A percentile compares a stretch with the other conserved stretches of the same genome.
Conservation (phyloP, 2,329 filamentous ascomycete species). For the Bipolaris zeicola region DNA sequence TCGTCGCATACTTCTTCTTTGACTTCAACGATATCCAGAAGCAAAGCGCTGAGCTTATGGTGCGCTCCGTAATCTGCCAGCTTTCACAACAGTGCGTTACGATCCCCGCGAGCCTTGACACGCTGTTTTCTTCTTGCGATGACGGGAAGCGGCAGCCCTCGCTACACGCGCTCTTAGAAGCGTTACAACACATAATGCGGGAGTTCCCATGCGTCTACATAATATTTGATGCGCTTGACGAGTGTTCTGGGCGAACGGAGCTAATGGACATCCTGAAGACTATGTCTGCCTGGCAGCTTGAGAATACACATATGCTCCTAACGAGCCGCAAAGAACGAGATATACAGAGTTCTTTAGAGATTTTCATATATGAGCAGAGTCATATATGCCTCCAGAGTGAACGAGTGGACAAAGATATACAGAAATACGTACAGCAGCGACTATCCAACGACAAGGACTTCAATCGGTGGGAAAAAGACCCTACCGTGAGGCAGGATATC, state of each 20-base stretch:
- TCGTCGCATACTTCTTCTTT: constrained; percentile 37
- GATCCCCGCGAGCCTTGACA: constrained; percentile 26
- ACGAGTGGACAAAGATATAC: constrained; percentile 37
- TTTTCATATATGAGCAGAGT: constrained; percentile 14
- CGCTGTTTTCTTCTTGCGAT: constrained; percentile 31
- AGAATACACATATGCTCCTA: constrained; percentile 33
- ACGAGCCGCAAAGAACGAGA: constrained; percentile 38
- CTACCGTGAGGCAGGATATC: constrained; percentile 32
- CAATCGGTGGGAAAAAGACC: constrained; percentile 33
- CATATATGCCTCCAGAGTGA: constrained; percentile 31
- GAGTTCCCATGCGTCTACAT: constrained; percentile 25
- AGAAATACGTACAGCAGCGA: constrained; percentile 36
- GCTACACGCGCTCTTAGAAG: constrained; percentile 24
- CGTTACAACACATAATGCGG: constrained; percentile 32
- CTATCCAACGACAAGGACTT: constrained; percentile 41
- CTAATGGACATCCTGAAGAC: constrained; percentile 29
- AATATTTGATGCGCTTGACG: constrained; percentile 40
- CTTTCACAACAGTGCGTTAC: constrained; percentile 28
- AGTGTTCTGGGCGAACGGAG: constrained; percentile 29
- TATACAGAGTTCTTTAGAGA: constrained; percentile 29
- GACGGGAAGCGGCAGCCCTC: constrained; percentile 34
- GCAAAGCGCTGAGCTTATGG: constrained; percentile 41
- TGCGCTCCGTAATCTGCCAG: constrained; percentile 49
- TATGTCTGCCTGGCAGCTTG: constrained; percentile 27
- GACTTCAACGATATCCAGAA: constrained; percentile 49